Percentiles rank a stretch among this genome's conserved stretches.
Conservation (phyloP, 1,284 basidiomycete species). For the Marasmius sp. region DNA sequence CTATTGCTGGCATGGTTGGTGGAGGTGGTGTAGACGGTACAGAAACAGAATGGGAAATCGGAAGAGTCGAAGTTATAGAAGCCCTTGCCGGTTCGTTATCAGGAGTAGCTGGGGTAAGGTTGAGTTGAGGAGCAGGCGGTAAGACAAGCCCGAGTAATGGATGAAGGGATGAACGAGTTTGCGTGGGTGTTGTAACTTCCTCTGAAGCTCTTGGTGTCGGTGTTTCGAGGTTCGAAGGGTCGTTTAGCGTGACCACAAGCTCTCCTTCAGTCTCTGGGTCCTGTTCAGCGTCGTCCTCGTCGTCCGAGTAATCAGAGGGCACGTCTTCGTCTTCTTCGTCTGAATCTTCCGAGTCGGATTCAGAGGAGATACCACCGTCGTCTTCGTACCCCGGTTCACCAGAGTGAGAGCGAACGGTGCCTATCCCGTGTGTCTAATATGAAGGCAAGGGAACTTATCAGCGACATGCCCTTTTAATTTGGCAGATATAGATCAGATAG, state of each 20-base stretch:
- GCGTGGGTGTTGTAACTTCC: not conserved
- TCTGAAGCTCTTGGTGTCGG: not conserved
- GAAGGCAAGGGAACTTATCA: conserved; percentile 7
- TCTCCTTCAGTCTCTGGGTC: conserved; percentile 29
- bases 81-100: not conserved
- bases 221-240: conserved; percentile 11
- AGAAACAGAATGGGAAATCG: not conserved
- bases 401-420: conserved; percentile 76
- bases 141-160: conserved; percentile 10
- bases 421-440: conserved; percentile 81
- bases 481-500: not conserved
- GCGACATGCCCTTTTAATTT: not conserved
- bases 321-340: conserved; percentile 6
- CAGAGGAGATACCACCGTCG: conserved; percentile 68
- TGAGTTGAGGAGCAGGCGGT: conserved; percentile 16
- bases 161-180: not conserved
- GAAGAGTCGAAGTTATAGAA: not conserved
- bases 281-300: not conserved
- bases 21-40: not conserved
- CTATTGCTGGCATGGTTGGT: not conserved
- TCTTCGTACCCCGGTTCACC: conserved; percentile 64
- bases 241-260: conserved; percentile 21
- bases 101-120: conserved; percentile 19
- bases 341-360: conserved; percentile 2
- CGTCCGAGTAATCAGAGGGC: conserved; percentile 17